Evolutionary conservation across 352 stramenopile species (phyloP), one percentile per base, ranked within the genome.

Genomic region (Globisporangium acanthophoron): DNA sequence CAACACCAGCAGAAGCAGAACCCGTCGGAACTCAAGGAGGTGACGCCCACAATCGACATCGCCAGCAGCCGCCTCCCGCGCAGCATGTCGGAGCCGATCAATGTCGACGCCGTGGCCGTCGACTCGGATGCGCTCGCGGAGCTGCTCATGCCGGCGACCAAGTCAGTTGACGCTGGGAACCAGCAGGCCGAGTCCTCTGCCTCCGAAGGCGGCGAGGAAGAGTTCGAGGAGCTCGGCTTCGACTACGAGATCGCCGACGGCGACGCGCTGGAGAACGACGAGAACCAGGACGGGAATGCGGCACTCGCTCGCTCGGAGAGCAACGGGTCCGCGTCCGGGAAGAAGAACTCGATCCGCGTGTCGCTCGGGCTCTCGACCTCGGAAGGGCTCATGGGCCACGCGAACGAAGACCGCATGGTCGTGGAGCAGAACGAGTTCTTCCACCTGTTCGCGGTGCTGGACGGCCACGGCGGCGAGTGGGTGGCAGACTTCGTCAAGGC

Each of bases 381-480:
- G 12, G 76, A 87, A 54, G 78, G 76, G 7, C 66, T 54, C n/a
- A 76, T 74, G 47, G 76, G 74, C 39, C 79, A 91, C 52, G 64
- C 62, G 15, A 90, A 91, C 54, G 78, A 93, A 59, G 80, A 93
- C 52, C 78, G 83, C 18, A 62, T 71, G 3, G 41, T 90, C 29
- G 66, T 88, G n/a, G 54, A 73, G 29, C 73, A 71, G 53, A 74
- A 77, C 27, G 66, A 74, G 44, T 50, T 68, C 12, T 90, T 90
- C 64, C 74, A 81, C 60, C 20, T 90, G 46, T 70, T 93, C 33
- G 79, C 74, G 0, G 80, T 90, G 58, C 78, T 93, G 47, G 81
- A 93, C 56, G 80, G 84, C 45, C 84, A 93, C 58, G 84, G 79
- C 21, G 84, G 84, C 31, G 62, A 65, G 29, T 73, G 71, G 59